A percentile compares a stretch with the other conserved stretches of the same genome.
Evolutionary conservation across 495 filamentous ascomycete genomes (phyloP).

Genomic region (Jackrogersella minutella): DNA sequence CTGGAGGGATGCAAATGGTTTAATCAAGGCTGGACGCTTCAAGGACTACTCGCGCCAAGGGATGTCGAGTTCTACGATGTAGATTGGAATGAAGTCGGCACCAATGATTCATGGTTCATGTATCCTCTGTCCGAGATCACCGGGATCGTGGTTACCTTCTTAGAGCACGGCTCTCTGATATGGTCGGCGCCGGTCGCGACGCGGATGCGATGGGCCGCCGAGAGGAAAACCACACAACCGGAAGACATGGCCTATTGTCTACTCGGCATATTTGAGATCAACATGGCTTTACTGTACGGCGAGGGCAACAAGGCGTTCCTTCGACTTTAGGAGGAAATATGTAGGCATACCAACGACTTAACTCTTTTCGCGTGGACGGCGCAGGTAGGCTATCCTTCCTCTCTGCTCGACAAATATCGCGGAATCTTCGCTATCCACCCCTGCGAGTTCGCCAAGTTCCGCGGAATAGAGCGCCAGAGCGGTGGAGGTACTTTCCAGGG

Average conservation of each 20-base stretch:
- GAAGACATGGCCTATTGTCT: constrained; percentile 44
- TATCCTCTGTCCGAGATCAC: constrained; percentile 7
- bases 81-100: constrained; percentile 38
- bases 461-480: not conserved
- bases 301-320: constrained; percentile 41
- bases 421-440: constrained; percentile 23
- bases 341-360: constrained; percentile 35
- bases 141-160: constrained; percentile 5
- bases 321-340: constrained; percentile 44
- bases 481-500: not conserved
- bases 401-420: constrained; percentile 5
- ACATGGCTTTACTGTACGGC: constrained; percentile 42
- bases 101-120: constrained; percentile 19
- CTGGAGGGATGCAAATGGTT: constrained; percentile 43
- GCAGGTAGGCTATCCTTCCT: not conserved
- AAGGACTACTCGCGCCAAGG: constrained; percentile 51
- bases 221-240: constrained; percentile 25
- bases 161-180: constrained; percentile 5
- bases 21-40: constrained; percentile 50
- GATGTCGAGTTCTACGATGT: constrained; percentile 44
- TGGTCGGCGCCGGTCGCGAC: constrained; percentile 20
- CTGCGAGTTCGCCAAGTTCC: constrained; percentile 6
- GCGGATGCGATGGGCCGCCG: constrained; percentile 39
- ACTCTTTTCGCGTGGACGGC: constrained; percentile 39
- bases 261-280: constrained; percentile 42